These are phyloP conservation scores for Naganishia sp. DNA, from an alignment of 1,284 basidiomycete genomes.

Conservation along the genomic window DNA sequence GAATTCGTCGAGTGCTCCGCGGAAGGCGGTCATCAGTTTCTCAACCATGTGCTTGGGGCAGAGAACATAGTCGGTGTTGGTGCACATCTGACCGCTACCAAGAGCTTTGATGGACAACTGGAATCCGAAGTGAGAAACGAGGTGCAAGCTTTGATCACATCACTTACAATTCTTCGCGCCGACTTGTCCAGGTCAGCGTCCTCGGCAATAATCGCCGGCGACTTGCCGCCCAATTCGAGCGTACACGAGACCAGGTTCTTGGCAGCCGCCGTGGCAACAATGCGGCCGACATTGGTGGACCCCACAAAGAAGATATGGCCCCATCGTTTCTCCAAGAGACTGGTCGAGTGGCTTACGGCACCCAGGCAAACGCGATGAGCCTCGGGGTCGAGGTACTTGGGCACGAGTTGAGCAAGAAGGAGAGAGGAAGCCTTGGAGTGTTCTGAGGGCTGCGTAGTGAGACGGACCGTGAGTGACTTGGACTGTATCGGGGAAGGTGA, in stretches of 20 bases:
- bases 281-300: conserved; percentile 69
- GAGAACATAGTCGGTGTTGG: conserved; percentile 67
- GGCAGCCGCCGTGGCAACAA: conserved; percentile 79
- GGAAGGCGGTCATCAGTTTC: conserved; percentile 63
- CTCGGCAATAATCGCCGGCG: conserved; percentile 76
- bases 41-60: conserved; percentile 67
- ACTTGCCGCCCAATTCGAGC: conserved; percentile 77
- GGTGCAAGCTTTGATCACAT: conserved; percentile 65
- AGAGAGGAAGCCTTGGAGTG: conserved; percentile 66
- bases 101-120: conserved; percentile 65
- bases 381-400: conserved; percentile 77
- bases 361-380: conserved; percentile 75
- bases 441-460: conserved; percentile 64
- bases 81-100: conserved; percentile 61
- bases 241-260: conserved; percentile 81
- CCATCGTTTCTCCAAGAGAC: conserved; percentile 78
- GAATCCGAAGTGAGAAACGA: not conserved
- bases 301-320: conserved; percentile 75
- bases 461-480: not conserved
- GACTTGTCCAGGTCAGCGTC: conserved; percentile 56
- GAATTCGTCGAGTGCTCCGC: conserved; percentile 57
- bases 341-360: conserved; percentile 70
- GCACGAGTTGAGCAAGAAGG: conserved; percentile 71
- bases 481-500: not conserved
- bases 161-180: conserved; percentile 57